phyloP scores from a whole-genome alignment of 768 basidiomycete species.

The Mycena chlorophos region DNA sequence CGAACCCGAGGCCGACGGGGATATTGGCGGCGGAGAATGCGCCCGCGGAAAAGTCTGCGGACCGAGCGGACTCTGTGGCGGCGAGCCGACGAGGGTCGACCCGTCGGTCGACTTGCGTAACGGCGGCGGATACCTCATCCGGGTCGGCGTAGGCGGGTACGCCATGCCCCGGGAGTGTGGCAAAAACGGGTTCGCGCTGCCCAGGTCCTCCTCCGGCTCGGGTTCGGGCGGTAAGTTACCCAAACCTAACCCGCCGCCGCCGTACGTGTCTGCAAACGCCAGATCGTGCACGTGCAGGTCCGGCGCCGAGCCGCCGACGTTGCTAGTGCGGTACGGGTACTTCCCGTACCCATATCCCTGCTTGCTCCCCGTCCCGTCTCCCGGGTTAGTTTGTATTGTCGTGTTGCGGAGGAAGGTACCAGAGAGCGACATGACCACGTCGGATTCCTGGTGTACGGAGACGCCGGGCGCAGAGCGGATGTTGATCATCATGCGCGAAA shows the following conservation, averaged over 20 bases:
- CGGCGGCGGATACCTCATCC: too few species aligned
- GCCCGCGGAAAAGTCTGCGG: too few species aligned
- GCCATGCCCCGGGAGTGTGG: too few species aligned
- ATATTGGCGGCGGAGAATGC: too few species aligned
- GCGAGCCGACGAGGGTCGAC: too few species aligned
- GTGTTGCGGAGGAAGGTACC: not conserved
- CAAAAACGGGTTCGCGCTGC: not conserved
- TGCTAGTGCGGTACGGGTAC: not conserved
- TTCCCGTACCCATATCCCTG: not conserved
- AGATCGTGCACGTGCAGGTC: not conserved
- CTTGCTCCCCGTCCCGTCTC: not conserved
- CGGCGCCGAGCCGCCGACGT: not conserved
- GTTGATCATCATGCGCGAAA: constrained; percentile 3
- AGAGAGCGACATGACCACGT: not conserved
- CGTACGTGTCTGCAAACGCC: not conserved
- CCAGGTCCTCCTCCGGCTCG: not conserved
- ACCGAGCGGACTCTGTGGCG: too few species aligned
- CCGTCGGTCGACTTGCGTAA: too few species aligned
- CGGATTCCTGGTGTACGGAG: not conserved
- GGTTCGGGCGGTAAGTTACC: not conserved
- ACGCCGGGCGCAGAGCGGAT: not conserved
- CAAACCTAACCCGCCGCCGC: not conserved
- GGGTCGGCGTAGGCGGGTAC: too few species aligned
- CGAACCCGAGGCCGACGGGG: too few species aligned
- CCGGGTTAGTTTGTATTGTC: not conserved